Base-by-base conservation (phyloP, 108 stramenopile species). In the Pseudonitzschia pungens region DNA sequence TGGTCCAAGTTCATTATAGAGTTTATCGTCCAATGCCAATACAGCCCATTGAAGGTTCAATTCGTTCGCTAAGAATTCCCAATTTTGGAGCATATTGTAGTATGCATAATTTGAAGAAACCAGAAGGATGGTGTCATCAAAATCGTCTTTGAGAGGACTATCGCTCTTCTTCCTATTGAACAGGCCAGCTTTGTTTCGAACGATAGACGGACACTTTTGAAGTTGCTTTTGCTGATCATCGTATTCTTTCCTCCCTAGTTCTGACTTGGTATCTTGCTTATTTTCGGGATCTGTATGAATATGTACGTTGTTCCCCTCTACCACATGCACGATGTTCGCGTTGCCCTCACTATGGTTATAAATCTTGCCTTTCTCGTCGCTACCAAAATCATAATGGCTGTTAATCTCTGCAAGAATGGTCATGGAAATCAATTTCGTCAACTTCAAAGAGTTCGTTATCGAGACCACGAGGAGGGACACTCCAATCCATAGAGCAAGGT, bases 1-100 rank as follows among this genome's bases (percentile, higher is more conserved):
- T 27, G 36, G 53, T 0, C 69, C 0, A 27, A 57, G 54, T 40
- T 56, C 40, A 2, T 69, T 9, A 32, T 69, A 69, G 0, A 69
- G 52, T 12, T 69, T 24, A 5, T 69, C 33, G 32, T 69, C 69
- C 53, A 69, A 33, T 5, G 69, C 69, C 21, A 56, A 18, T 14
- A 69, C 54, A 21, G 0, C 55, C 69, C 69, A 69, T 33, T 69
- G 26, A 1, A 69, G 31, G 40, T 50, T 18, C 18, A 55, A 28
- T 32, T 36, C 16, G 16, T 29, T 36, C 12, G 69, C 69, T 18
- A 69, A 29, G 15, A 4, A 69, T 69, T 69, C 53, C 69, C 69
- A 69, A 33, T 57, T 69, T 29, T 55, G 52, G 14, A 69, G 54
- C 69, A 69, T 69, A 28, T 69, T 50, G 48, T 69, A 69, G 21